Evolutionary conservation across 345 rosid genomes (phyloP).

Genomic region (Populus alba): DNA sequence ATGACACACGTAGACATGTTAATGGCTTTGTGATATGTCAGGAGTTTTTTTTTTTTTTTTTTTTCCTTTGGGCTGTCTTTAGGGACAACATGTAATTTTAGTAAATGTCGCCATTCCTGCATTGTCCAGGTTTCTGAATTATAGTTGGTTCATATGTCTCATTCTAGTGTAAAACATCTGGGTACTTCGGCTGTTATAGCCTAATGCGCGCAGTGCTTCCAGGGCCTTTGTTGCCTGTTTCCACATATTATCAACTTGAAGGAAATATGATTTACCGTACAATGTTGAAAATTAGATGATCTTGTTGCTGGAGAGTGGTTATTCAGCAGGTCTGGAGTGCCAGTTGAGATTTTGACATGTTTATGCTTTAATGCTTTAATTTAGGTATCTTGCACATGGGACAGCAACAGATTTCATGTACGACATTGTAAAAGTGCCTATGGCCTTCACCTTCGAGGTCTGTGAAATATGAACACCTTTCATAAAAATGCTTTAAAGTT

Average conservation of each 20-base stretch:
- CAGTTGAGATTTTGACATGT: neutral
- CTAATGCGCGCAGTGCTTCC: neutral
- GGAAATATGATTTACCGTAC: neutral
- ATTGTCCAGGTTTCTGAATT: neutral
- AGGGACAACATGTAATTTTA: neutral
- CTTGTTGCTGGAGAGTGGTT: neutral
- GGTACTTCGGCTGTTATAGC: neutral
- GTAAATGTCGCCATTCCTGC: neutral
- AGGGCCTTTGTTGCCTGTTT: neutral
- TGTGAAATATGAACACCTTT: slow-evolving; percentile 27
- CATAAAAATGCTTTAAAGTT: neutral
- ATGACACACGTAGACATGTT: neutral
- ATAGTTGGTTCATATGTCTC: neutral
- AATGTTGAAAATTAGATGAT: neutral
- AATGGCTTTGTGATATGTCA: neutral
- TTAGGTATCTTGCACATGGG: slow-evolving; percentile 95
- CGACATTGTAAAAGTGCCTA: slow-evolving; percentile 73
- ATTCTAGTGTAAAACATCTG: neutral
- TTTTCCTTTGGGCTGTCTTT: neutral
- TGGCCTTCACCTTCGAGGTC: slow-evolving; percentile 99
- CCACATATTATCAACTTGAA: neutral
- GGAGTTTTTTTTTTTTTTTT: too few relatives aligned
- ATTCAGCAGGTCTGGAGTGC: neutral
- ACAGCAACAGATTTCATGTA: slow-evolving; percentile 97
- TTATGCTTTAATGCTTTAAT: slow-evolving; percentile 8